Evolutionary conservation across 2,329 filamentous ascomycete species (phyloP).

Genomic region (Monosporascus sp.): DNA sequence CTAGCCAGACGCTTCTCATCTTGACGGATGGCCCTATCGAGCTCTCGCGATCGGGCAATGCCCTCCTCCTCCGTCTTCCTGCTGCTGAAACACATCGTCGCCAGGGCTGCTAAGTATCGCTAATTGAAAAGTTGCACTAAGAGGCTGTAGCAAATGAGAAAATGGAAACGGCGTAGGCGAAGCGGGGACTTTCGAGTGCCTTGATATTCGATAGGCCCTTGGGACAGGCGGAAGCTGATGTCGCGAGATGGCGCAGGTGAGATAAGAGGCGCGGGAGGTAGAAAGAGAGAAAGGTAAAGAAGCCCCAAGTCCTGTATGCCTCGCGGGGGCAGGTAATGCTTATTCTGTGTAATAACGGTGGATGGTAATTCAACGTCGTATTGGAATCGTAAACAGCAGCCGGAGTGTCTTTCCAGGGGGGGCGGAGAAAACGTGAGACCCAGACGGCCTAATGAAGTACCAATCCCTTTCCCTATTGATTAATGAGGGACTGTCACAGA

Average conservation of each 20-base stretch:
- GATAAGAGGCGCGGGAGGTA: neutral
- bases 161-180: neutral
- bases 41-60: constrained; percentile 60
- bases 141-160: neutral
- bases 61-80: constrained; percentile 45
- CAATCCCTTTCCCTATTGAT: neutral
- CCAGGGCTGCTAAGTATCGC: neutral
- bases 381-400: neutral
- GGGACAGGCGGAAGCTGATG: neutral
- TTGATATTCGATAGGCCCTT: neutral
- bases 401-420: neutral
- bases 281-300: neutral
- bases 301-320: neutral
- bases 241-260: neutral
- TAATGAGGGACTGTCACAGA: neutral
- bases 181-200: neutral
- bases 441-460: neutral
- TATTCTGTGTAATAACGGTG: neutral
- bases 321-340: neutral
- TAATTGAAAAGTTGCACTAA: neutral
- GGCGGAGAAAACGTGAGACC: neutral
- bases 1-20: constrained; percentile 83
- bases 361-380: neutral
- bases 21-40: constrained; percentile 77
- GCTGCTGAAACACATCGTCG: constrained; percentile 59